These are phyloP conservation scores for Picea glauca DNA, from an alignment of 75 land plant species.

Conservation along the genomic window DNA sequence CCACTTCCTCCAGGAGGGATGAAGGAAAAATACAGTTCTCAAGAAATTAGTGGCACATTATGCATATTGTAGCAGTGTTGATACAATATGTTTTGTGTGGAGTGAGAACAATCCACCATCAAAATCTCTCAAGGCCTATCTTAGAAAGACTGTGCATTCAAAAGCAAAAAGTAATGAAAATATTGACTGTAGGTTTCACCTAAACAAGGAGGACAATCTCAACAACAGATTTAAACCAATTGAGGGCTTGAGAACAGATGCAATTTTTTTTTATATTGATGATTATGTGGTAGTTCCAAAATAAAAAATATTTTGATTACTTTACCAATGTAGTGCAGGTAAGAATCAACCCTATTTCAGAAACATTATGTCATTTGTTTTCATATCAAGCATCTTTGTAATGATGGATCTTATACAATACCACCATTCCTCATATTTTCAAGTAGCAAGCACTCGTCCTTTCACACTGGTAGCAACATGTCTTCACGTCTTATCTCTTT, in stretches of 20 bases:
- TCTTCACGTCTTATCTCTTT: no score
- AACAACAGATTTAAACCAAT: constrained; percentile 93
- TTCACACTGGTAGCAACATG: no score
- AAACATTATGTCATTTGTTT: no score
- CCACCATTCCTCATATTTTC: no score
- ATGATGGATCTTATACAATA: no score
- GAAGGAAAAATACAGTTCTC: constrained; percentile 80
- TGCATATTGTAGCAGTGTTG: constrained; percentile 59
- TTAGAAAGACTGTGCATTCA: constrained; percentile 20
- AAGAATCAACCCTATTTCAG: no score
- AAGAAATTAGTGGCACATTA: constrained; percentile 83
- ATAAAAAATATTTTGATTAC: no score
- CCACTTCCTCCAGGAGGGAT: constrained; percentile 1
- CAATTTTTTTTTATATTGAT: constrained; percentile 76
- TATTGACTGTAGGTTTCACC: constrained; percentile 59
- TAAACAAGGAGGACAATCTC: constrained; percentile 79
- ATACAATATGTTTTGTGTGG: constrained; percentile 90
- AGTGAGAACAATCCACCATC: constrained; percentile 86
- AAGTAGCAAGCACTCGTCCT: no score
- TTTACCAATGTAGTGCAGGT: no score
- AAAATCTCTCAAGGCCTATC: constrained; percentile 24
- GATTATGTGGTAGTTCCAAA: constrained; percentile 84
- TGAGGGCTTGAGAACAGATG: constrained; percentile 62
- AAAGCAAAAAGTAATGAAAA: constrained; percentile 29
- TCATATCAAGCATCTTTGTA: no score